Conservation (phyloP, 805 yeast genomes). For the Kodamaea hsintzibuensis region DNA sequence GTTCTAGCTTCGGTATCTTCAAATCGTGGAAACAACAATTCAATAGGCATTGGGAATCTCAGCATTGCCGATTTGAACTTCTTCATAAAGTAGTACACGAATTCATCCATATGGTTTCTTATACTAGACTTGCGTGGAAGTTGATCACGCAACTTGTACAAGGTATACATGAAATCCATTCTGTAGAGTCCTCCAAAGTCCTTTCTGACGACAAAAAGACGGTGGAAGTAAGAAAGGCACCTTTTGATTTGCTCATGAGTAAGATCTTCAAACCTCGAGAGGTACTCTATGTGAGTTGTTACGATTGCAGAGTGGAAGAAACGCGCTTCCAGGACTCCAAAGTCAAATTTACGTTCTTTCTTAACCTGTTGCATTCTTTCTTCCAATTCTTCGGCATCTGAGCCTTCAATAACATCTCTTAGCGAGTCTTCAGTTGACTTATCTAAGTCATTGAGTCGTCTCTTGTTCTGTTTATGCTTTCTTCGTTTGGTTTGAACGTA, state of each 20-base stretch:
- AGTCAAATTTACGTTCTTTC: conserved; percentile 50
- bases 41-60: conserved; percentile 58
- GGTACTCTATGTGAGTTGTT: conserved; percentile 61
- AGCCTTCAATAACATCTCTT: conserved; percentile 29
- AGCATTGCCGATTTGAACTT: conserved; percentile 50
- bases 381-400: conserved; percentile 25
- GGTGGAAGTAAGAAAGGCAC: conserved; percentile 69
- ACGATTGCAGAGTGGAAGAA: conserved; percentile 63
- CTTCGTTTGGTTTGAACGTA: conserved; percentile 49
- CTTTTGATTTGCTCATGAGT: conserved; percentile 58
- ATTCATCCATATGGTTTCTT: conserved; percentile 62
- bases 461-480: conserved; percentile 27
- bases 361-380: conserved; percentile 36
- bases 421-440: conserved; percentile 23
- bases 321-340: conserved; percentile 37
- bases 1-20: conserved; percentile 44
- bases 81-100: conserved; percentile 65
- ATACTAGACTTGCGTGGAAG: conserved; percentile 46
- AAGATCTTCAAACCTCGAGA: conserved; percentile 64
- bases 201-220: conserved; percentile 59
- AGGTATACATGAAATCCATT: conserved; percentile 69
- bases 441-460: conserved; percentile 15
- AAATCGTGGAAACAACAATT: conserved; percentile 65
- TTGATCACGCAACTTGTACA: conserved; percentile 50
- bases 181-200: conserved; percentile 63